Base-by-base conservation (phyloP, 2,329 filamentous ascomycete genomes). In the Tolypocladium ovalisporum region DNA sequence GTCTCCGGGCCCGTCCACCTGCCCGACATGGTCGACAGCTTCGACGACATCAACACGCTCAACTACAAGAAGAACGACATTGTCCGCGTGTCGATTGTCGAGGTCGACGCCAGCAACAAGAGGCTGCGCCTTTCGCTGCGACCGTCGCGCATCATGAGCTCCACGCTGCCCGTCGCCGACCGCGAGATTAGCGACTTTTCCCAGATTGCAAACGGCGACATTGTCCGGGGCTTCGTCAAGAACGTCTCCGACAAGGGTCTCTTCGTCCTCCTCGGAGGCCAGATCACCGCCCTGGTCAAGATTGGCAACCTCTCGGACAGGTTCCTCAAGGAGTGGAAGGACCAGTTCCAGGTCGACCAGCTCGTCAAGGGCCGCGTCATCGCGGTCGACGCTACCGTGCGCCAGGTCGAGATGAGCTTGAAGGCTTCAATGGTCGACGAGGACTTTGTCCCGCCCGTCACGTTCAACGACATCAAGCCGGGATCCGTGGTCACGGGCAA, bases 301-400 rank as follows among this genome's bases (percentile, higher is more conserved):
- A 87, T 97, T 56, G 84, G 88, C 12, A 92, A 97, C 69, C 79
- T 99, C 17, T 96, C 92, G 0, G 94, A 99, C 69, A 82, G 84
- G 9, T 99, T 86, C 70, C 75, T 99, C 65, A 97, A 97, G 72
- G 90, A 97, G 60, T 99, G 94, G 94, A 95, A 96, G 75, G 84
- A 89, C 39, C 79, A 86, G 51, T 97, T 93, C 74, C 86, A 94
- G 65, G 76, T 93, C 53, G 90, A 96, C 66, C 91, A 97, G 72
- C 79, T 99, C 7, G 90, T 99, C 56, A 90, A 88, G 71, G 94
- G 91, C 55, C 90, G 93, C 62, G 79, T 99, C 59, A 83, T 88
- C 52, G 77, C 84, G 3, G 82, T 92, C 32, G 88, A 97, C 64
- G 66, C 78, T 7, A 78, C 79, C 40, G 77, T 84, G 32, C 84